A percentile compares a stretch with the other conserved stretches of the same genome.
Evolutionary conservation across 1,284 basidiomycete species (phyloP).

Genomic region (Heterobasidion parviporum): DNA sequence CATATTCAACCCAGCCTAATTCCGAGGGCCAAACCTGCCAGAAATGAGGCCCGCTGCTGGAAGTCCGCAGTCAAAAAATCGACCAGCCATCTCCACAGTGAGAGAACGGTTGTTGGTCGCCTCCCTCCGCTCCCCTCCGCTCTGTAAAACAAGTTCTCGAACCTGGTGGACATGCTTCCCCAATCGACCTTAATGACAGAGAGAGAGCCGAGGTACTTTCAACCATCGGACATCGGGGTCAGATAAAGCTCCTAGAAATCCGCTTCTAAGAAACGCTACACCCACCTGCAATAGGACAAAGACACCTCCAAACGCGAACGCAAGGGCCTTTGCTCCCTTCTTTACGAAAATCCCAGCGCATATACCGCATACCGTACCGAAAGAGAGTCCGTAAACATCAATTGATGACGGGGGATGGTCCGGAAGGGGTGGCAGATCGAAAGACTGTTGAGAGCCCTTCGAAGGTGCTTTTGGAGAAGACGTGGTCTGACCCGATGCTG

Average conservation of each 20-base stretch:
- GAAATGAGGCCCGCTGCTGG: constrained; percentile 74
- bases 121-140: constrained; percentile 43
- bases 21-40: constrained; percentile 64
- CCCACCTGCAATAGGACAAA: constrained; percentile 83
- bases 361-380: constrained; percentile 82
- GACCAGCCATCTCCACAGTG: constrained; percentile 66
- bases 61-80: constrained; percentile 92
- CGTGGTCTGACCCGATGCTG: neutral
- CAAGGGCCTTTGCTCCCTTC: constrained; percentile 81
- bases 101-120: constrained; percentile 52
- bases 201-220: constrained; percentile 68
- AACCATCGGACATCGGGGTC: neutral
- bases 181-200: constrained; percentile 79
- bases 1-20: constrained; percentile 38
- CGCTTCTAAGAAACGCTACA: neutral
- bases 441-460: constrained; percentile 1
- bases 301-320: constrained; percentile 78
- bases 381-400: constrained; percentile 76
- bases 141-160: constrained; percentile 69
- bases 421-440: constrained; percentile 19
- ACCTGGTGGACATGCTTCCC: constrained; percentile 47
- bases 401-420: constrained; percentile 63
- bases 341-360: constrained; percentile 93
- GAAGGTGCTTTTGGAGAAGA: constrained; percentile 3
- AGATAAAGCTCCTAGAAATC: neutral